Evolutionary conservation across 2,329 filamentous ascomycete species (phyloP).

Genomic region (Claviceps sp.): DNA sequence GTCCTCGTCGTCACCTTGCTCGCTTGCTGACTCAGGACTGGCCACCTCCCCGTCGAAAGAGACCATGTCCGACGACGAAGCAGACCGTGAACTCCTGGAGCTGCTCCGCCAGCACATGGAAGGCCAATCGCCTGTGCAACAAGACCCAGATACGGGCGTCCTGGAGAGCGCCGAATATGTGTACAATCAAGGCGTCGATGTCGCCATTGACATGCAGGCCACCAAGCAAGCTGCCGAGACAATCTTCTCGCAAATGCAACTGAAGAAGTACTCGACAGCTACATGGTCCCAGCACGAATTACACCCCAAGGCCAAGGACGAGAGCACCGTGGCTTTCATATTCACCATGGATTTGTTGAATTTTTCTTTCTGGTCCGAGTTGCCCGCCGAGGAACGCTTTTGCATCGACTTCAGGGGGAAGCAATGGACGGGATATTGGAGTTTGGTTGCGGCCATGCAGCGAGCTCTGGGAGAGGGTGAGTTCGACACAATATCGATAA

Average conservation of each 20-base stretch:
- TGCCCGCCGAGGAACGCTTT: constrained; percentile 57
- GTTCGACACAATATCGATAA: constrained; percentile 8
- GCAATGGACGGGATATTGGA: constrained; percentile 91
- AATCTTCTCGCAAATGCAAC: constrained; percentile 73
- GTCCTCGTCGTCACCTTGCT: neutral
- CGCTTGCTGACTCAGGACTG: neutral
- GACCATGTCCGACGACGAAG: constrained; percentile 77
- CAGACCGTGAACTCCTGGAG: constrained; percentile 74
- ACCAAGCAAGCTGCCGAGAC: constrained; percentile 70
- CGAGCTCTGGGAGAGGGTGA: constrained; percentile 73
- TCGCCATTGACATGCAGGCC: constrained; percentile 71
- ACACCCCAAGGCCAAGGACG: constrained; percentile 73
- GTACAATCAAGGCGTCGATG: constrained; percentile 85
- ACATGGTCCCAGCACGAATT: constrained; percentile 83
- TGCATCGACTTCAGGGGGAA: constrained; percentile 68
- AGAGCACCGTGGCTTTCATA: constrained; percentile 75
- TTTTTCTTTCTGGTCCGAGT: constrained; percentile 90
- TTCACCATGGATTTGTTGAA: constrained; percentile 96
- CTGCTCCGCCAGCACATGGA: constrained; percentile 71
- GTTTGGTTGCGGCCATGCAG: constrained; percentile 74
- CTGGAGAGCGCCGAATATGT: constrained; percentile 73
- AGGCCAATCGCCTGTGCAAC: constrained; percentile 38
- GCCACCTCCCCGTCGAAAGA: neutral
- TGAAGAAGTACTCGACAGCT: constrained; percentile 68
- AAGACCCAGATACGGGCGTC: constrained; percentile 66